Evolutionary conservation across 257 asterid genomes (phyloP), one percentile per base, ranked within the genome.

Genomic region (Ilex asprella): DNA sequence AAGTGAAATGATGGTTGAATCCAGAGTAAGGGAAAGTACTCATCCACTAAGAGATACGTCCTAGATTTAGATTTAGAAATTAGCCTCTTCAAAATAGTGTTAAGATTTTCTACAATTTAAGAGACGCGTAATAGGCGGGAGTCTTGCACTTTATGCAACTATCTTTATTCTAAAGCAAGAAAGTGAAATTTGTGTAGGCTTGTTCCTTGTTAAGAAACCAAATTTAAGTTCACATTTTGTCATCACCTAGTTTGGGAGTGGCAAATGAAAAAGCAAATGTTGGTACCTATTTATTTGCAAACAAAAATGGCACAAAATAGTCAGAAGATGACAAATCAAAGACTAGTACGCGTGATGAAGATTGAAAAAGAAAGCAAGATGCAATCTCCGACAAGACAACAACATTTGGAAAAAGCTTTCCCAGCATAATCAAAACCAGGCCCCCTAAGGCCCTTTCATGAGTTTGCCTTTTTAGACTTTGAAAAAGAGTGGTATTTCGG

Each of bases 321-420:
- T 63, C 73, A 71, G 58, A 73, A 75, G 79, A 74, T 67, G 88
- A 75, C 84, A 80, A 79, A 73, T 39, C 35, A 60, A 69, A 66
- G 61, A 62, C 55, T 35, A 68, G 58, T 41, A 67, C 81, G 86
- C 87, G 82, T 89, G 93, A 76, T 44, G 73, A 73, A 75, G 73
- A 69, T 73, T 76, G 90, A 81, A 80, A 82, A 76, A 59, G 84
- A 82, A 79, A 81, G 94, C 74, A 59, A 60, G 31, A 39, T 62
- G 53, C 65, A 63, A 67, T 73, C 35, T 66, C 84, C 95, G 95
- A 89, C 94, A 86, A 73, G 67, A 65, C 75, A 72, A 70, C 88
- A 73, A 79, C 82, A 76, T 67, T 69, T 58, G 70, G 63, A 77
- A 82, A 86, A 79, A 75, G 78, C 58, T 70, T 56, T 63, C 77